These are phyloP conservation scores for Ambrosiella xylebori DNA, from an alignment of 2,329 filamentous ascomycete genomes.

Conservation along the genomic window DNA sequence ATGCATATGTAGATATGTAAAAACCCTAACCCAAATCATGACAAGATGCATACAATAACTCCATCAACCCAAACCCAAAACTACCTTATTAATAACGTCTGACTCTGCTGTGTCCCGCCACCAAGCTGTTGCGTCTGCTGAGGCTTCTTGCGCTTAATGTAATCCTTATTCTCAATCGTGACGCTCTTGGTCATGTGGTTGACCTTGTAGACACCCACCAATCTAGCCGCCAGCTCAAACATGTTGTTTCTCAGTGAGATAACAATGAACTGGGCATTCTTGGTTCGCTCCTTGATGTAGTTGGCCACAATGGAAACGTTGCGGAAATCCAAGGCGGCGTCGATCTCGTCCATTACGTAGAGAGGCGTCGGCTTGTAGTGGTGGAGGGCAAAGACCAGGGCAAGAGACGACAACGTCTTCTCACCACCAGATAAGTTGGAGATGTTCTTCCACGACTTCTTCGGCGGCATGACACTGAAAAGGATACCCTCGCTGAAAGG, in stretches of 20 bases:
- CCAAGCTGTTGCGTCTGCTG: constrained; percentile 16
- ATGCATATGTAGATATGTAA: not conserved
- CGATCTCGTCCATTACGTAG: constrained; percentile 99
- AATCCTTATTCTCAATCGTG: constrained; percentile 72
- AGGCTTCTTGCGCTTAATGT: constrained; percentile 31
- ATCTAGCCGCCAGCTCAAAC: constrained; percentile 91
- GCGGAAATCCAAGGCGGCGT: constrained; percentile 90
- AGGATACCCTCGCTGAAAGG: constrained; percentile 94
- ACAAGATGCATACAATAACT: not conserved
- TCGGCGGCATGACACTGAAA: constrained; percentile 97
- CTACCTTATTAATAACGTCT: constrained; percentile 1
- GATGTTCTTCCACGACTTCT: constrained; percentile 99
- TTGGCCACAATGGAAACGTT: constrained; percentile 97
- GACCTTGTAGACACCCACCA: constrained; percentile 98
- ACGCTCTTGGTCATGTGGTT: constrained; percentile 97
- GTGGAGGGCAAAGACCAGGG: constrained; percentile 92
- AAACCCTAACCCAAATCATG: not conserved
- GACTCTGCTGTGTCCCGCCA: not conserved
- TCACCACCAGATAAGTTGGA: constrained; percentile 89
- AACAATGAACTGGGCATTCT: constrained; percentile 98
- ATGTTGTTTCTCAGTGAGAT: constrained; percentile 98
- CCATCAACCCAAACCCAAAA: not conserved
- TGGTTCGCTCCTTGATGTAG: constrained; percentile 97
- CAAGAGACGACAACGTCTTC: constrained; percentile 86
- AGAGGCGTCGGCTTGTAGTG: constrained; percentile 95